Percentiles rank a stretch among this genome's conserved stretches.
phyloP scores from a whole-genome alignment of 2,329 filamentous ascomycete genomes.

The Exophiala calicioides region DNA sequence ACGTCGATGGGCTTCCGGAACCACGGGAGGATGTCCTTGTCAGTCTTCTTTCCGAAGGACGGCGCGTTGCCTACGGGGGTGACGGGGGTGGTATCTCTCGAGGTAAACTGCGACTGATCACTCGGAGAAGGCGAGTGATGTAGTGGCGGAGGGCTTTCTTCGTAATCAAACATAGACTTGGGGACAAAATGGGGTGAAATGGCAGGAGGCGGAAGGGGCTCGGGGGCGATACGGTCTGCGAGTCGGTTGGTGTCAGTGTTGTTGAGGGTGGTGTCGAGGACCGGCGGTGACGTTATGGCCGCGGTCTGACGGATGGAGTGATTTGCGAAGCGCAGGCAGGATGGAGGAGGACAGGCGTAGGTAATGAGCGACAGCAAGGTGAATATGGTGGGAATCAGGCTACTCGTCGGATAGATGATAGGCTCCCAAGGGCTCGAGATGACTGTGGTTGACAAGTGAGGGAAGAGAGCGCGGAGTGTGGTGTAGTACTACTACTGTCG shows the following conservation, averaged over 20 bases:
- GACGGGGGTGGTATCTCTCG: slow-evolving; percentile 50
- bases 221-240: slow-evolving; percentile 5
- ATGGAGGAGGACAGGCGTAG: slow-evolving; percentile 1
- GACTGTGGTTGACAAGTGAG: background rate
- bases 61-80: slow-evolving; percentile 53
- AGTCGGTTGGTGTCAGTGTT: too few species aligned
- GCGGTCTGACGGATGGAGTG: slow-evolving; percentile 1
- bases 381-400: slow-evolving; percentile 2
- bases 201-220: slow-evolving; percentile 21
- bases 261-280: slow-evolving; percentile 1
- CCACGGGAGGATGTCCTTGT: slow-evolving; percentile 46
- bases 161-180: slow-evolving; percentile 54
- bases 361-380: slow-evolving; percentile 13
- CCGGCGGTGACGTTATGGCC: slow-evolving; percentile 10
- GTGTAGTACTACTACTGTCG: too few species aligned
- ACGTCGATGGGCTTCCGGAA: slow-evolving; percentile 42
- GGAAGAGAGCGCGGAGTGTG: too few species aligned
- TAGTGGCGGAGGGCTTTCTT: slow-evolving; percentile 53
- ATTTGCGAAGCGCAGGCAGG: slow-evolving; percentile 5
- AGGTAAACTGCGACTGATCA: slow-evolving; percentile 52
- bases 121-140: slow-evolving; percentile 53
- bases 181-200: background rate
- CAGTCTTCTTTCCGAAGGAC: slow-evolving; percentile 44
- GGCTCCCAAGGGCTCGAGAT: too few species aligned
- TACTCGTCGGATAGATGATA: too few species aligned